These are phyloP conservation scores for Hyaloscypha finlandica DNA, from an alignment of 495 filamentous ascomycete genomes.

Conservation along the genomic window DNA sequence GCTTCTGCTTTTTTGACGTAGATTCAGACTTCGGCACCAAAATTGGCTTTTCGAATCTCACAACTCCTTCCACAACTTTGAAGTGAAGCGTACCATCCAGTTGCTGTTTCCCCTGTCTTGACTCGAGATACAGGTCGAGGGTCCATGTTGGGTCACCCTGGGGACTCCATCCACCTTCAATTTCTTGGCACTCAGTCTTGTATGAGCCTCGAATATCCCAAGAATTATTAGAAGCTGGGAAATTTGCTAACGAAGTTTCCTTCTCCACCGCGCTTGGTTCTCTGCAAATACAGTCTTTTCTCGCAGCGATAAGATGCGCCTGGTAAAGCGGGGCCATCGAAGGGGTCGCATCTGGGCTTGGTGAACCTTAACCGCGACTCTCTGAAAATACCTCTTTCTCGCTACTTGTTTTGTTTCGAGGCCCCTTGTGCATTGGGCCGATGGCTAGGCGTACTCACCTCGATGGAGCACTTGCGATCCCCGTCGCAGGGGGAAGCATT, in stretches of 20 bases:
- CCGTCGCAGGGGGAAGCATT: not conserved
- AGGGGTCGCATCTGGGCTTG: not conserved
- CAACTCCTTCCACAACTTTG: slow-evolving; percentile 14
- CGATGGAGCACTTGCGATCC: not conserved
- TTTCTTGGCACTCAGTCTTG: slow-evolving; percentile 1
- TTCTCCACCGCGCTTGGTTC: not conserved
- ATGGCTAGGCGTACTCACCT: not conserved
- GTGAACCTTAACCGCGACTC: not conserved
- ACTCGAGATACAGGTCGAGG: slow-evolving; percentile 10
- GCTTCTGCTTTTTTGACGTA: slow-evolving; percentile 7
- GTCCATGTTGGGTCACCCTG: not conserved
- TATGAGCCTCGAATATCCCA: slow-evolving; percentile 16
- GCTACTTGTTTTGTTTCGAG: not conserved
- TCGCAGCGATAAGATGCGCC: not conserved
- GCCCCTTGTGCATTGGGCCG: not conserved
- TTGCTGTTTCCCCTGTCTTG: slow-evolving; percentile 3
- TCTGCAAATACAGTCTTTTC: not conserved
- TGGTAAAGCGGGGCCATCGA: not conserved
- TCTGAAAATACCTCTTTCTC: not conserved
- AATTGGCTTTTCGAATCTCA: slow-evolving; percentile 22
- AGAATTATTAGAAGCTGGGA: not conserved
- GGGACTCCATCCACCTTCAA: slow-evolving; percentile 8
- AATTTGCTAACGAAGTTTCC: not conserved
- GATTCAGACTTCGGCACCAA: not conserved
- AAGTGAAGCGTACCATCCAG: slow-evolving; percentile 10